Percentiles rank a stretch among this genome's conserved stretches.
phyloP scores from a whole-genome alignment of 2,329 filamentous ascomycete species.

The Cladosporium oxysporum region DNA sequence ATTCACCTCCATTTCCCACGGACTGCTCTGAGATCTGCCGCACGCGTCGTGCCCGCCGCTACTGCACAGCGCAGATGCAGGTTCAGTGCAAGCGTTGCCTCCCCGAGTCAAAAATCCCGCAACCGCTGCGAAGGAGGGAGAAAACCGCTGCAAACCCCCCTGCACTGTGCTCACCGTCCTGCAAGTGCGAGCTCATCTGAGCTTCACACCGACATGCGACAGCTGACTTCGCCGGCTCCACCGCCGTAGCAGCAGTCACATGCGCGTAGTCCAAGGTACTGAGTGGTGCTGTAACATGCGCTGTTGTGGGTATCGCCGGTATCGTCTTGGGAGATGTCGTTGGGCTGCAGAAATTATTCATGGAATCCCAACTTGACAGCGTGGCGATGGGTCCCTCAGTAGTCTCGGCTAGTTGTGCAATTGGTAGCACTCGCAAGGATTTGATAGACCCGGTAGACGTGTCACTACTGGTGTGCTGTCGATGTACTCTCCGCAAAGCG shows the following conservation, averaged over 20 bases:
- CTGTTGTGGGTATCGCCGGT: background rate
- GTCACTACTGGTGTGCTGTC: background rate
- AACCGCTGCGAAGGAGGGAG: background rate
- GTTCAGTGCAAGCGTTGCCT: slow-evolving; percentile 7
- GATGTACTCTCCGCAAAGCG: slow-evolving; percentile 1
- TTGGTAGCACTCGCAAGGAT: background rate
- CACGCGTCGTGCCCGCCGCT: slow-evolving; percentile 14
- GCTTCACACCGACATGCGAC: slow-evolving; percentile 13
- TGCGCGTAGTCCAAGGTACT: background rate
- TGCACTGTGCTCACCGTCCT: slow-evolving; percentile 11
- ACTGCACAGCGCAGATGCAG: slow-evolving; percentile 18
- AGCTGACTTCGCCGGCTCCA: slow-evolving; percentile 6
- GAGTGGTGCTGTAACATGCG: slow-evolving; percentile 1
- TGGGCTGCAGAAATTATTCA: slow-evolving; percentile 10
- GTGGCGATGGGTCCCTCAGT: background rate
- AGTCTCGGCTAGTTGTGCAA: background rate
- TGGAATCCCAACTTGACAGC: background rate
- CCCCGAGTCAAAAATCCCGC: background rate
- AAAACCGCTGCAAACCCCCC: background rate
- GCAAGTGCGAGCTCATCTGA: background rate
- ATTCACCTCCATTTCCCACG: slow-evolving; percentile 3
- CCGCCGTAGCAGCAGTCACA: slow-evolving; percentile 7
- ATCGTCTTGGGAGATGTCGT: slow-evolving; percentile 5
- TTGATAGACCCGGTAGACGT: slow-evolving; percentile 2
- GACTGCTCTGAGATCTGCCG: slow-evolving; percentile 15